Percentiles rank a stretch among this genome's conserved stretches.
Conservation (phyloP, 306 rosid genomes). For the Delonix regia region DNA sequence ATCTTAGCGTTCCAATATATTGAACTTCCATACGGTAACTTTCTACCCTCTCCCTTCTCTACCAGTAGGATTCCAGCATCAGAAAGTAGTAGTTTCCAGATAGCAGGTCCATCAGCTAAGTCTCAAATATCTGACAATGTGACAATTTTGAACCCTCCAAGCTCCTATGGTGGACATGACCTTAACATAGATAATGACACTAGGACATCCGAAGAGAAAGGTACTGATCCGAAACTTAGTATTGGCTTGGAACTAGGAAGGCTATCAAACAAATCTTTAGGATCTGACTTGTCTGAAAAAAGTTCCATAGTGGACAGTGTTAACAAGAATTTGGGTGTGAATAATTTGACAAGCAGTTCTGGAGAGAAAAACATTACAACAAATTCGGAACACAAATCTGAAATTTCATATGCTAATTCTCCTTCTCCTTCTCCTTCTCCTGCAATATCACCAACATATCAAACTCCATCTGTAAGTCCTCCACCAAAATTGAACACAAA, state of each 20-base stretch:
- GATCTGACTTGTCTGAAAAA: constrained; percentile 39
- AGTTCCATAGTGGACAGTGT: constrained; percentile 17
- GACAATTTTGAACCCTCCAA: constrained; percentile 33
- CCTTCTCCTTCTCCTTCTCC: constrained; percentile 39
- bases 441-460: constrained; percentile 35
- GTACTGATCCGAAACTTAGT: constrained; percentile 21
- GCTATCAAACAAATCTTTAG: constrained; percentile 36
- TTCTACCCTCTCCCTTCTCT: constrained; percentile 49
- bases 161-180: constrained; percentile 15
- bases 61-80: constrained; percentile 36
- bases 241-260: constrained; percentile 35
- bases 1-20: constrained; percentile 58
- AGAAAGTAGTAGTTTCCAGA: constrained; percentile 35
- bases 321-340: neutral
- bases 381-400: constrained; percentile 26
- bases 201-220: constrained; percentile 18
- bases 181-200: constrained; percentile 41
- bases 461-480: constrained; percentile 20
- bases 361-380: constrained; percentile 34
- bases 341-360: constrained; percentile 32
- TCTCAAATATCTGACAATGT: constrained; percentile 30
- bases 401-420: constrained; percentile 29
- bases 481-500: constrained; percentile 30
- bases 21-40: constrained; percentile 58
- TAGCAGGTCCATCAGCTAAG: constrained; percentile 31